Evolutionary conservation across 306 rosid genomes (phyloP).

Genomic region (Vigna trinervia): DNA sequence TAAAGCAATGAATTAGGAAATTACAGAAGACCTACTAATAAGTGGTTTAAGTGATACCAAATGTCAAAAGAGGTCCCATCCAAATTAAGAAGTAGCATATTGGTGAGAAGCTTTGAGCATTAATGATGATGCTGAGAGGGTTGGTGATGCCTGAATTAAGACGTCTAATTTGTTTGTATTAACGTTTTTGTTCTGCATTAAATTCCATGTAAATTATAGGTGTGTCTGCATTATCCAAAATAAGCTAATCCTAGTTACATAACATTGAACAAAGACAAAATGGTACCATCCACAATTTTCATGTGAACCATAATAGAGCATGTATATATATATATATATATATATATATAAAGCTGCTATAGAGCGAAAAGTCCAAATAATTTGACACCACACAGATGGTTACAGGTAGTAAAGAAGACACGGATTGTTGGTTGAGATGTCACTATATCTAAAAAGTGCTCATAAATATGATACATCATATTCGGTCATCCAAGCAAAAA

Average conservation of each 20-base stretch:
- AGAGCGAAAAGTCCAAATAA: conserved; percentile 47
- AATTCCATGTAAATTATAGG: neutral
- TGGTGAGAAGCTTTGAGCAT: neutral
- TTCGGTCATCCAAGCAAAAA: conserved; percentile 34
- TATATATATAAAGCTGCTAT: conserved; percentile 1
- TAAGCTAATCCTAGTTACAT: neutral
- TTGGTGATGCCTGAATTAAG: conserved; percentile 11
- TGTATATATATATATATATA: neutral
- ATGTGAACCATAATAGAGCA: conserved; percentile 43
- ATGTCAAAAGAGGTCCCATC: neutral
- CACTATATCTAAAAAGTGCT: conserved; percentile 61
- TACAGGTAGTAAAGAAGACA: conserved; percentile 54
- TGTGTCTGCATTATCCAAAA: neutral
- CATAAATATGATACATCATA: conserved; percentile 52
- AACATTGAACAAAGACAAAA: conserved; percentile 36
- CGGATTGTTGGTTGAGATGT: conserved; percentile 62
- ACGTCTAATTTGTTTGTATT: neutral
- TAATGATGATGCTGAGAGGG: conserved; percentile 16
- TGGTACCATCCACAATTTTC: conserved; percentile 55
- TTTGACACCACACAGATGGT: conserved; percentile 58
- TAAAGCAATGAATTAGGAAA: conserved; percentile 28
- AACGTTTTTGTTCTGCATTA: neutral
- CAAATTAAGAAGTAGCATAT: neutral
- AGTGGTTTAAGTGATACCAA: conserved; percentile 3
- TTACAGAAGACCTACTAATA: neutral